phyloP scores from a whole-genome alignment of 768 basidiomycete genomes.

The Scleroderma bovista region DNA sequence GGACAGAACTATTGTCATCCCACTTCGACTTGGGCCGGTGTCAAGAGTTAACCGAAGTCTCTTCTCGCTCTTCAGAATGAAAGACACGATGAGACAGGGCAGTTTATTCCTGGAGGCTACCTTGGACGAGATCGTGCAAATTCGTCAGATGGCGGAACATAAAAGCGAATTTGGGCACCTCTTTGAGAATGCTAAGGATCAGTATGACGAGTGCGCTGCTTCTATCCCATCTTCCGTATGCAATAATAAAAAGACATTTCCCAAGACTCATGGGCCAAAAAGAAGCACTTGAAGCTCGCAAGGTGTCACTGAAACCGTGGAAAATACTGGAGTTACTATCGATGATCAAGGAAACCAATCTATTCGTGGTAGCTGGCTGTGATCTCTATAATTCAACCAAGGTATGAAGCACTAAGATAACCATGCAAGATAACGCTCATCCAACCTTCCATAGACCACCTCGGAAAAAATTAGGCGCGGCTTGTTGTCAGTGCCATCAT shows the following conservation, averaged over 20 bases:
- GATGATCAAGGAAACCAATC: neutral
- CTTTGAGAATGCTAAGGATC: neutral
- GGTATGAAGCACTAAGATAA: neutral
- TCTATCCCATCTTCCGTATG: no score
- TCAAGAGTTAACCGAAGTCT: neutral
- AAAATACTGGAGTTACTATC: neutral
- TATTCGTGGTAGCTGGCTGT: neutral
- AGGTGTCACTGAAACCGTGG: neutral
- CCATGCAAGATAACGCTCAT: neutral
- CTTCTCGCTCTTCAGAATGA: neutral
- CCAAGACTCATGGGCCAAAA: neutral
- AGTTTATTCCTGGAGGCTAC: slow-evolving; percentile 7
- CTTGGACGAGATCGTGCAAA: slow-evolving; percentile 6
- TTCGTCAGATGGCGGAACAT: neutral
- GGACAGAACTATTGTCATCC: slow-evolving; percentile 1
- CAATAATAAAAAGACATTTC: neutral
- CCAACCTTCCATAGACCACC: neutral
- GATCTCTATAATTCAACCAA: neutral
- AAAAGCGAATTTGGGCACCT: neutral
- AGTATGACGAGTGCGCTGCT: slow-evolving; percentile 4
- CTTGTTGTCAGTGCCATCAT: neutral
- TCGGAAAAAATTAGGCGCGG: slow-evolving; percentile 1
- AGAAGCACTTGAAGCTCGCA: neutral
- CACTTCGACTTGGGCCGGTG: slow-evolving; percentile 1
- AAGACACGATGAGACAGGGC: neutral